phyloP scores from a whole-genome alignment of 768 basidiomycete genomes.

The Rhizopogon vulgaris region DNA sequence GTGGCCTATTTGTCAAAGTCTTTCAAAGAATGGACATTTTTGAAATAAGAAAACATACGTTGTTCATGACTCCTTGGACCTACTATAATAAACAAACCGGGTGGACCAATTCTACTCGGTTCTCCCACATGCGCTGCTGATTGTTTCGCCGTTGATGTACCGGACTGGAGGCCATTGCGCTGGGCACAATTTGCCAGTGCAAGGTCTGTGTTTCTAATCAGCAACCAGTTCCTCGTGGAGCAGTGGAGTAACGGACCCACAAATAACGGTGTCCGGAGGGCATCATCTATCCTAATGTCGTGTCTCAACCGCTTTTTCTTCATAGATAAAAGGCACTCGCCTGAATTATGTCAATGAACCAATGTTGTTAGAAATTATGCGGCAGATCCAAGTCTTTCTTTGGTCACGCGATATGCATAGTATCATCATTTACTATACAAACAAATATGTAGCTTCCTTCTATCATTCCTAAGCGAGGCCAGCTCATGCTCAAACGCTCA shows the following conservation, averaged over 20 bases:
- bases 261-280: background rate
- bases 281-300: background rate
- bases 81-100: background rate
- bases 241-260: conserved; percentile 1
- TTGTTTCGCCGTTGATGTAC: background rate
- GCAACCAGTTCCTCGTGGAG: background rate
- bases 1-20: no score
- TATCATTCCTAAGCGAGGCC: no score
- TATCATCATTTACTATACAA: no score
- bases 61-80: background rate
- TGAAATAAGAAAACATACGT: background rate
- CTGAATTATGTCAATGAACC: background rate
- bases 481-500: no score
- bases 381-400: no score
- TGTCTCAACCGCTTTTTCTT: background rate
- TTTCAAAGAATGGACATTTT: background rate
- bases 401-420: no score
- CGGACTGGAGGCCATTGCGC: background rate
- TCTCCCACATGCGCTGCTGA: background rate
- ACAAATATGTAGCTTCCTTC: no score
- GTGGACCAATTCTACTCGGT: background rate
- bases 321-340: background rate
- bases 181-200: background rate
- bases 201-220: background rate
- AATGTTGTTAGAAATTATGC: no score